Conservation (phyloP, 352 stramenopile genomes). For the Globisporangium heterothallicum region DNA sequence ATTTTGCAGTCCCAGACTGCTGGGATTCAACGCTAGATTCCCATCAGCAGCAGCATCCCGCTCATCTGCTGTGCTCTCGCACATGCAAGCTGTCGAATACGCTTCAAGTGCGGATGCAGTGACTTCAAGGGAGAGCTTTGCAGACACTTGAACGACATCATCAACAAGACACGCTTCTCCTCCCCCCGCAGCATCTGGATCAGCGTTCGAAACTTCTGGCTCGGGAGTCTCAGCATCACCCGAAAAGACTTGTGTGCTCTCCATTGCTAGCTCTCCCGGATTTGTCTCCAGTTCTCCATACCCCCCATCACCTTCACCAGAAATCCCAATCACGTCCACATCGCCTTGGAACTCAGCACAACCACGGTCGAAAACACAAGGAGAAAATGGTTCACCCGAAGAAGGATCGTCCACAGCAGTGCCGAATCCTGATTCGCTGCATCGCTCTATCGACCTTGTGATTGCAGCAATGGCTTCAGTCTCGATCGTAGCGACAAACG, state of each 20-base stretch:
- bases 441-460: neutral
- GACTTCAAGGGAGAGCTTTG: constrained; percentile 3
- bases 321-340: too few species aligned
- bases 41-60: neutral
- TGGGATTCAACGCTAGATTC: neutral
- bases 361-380: too few species aligned
- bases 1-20: neutral
- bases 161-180: neutral
- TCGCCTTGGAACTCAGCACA: too few species aligned
- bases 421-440: neutral
- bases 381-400: too few species aligned
- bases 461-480: neutral
- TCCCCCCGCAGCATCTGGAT: neutral
- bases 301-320: too few species aligned
- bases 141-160: neutral
- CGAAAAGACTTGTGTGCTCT: neutral
- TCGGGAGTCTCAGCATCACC: neutral
- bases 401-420: neutral
- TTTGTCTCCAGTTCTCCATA: too few species aligned
- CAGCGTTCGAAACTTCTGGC: neutral
- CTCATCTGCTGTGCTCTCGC: too few species aligned
- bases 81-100: neutral
- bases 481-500: constrained; percentile 1
- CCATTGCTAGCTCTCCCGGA: too few species aligned
- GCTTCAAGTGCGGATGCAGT: constrained; percentile 3